phyloP scores from a whole-genome alignment of 192 early-diverging fungal genomes.

The Piromyces sp. region DNA sequence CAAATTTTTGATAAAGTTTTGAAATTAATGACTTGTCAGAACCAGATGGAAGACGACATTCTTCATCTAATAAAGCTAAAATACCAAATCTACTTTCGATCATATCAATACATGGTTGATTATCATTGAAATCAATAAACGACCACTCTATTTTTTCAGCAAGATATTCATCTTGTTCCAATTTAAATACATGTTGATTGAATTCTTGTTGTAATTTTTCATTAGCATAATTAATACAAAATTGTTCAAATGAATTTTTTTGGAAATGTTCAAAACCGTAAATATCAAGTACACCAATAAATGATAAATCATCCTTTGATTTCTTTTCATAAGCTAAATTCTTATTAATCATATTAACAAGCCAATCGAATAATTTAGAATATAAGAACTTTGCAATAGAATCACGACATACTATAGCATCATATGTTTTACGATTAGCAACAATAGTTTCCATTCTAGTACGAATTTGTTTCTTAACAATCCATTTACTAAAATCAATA shows the following conservation, averaged over 20 bases:
- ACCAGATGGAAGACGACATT: conserved; percentile 69
- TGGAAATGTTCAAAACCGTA: conserved; percentile 98
- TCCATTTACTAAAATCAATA: conserved; percentile 81
- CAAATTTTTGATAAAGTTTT: conserved; percentile 80
- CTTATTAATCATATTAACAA: conserved; percentile 74
- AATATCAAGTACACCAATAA: conserved; percentile 98
- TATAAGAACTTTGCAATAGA: conserved; percentile 96
- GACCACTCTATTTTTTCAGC: conserved; percentile 93
- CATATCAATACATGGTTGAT: conserved; percentile 94
- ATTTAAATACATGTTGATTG: conserved; percentile 95
- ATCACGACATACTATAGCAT: conserved; percentile 70
- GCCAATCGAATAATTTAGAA: conserved; percentile 88
- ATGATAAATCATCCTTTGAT: conserved; percentile 31
- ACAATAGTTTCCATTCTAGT: conserved; percentile 86
- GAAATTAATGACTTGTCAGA: conserved; percentile 68
- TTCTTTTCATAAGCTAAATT: conserved; percentile 31
- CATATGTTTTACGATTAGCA: conserved; percentile 46
- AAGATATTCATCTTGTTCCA: conserved; percentile 96
- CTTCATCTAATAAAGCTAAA: conserved; percentile 85
- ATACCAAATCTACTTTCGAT: conserved; percentile 93
- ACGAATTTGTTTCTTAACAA: conserved; percentile 78
- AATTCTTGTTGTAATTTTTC: conserved; percentile 99
- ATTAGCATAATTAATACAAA: conserved; percentile 93
- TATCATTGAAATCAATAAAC: conserved; percentile 97
- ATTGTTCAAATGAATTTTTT: conserved; percentile 99